phyloP scores from a whole-genome alignment of 306 rosid genomes.

The Gillenia trifoliata region DNA sequence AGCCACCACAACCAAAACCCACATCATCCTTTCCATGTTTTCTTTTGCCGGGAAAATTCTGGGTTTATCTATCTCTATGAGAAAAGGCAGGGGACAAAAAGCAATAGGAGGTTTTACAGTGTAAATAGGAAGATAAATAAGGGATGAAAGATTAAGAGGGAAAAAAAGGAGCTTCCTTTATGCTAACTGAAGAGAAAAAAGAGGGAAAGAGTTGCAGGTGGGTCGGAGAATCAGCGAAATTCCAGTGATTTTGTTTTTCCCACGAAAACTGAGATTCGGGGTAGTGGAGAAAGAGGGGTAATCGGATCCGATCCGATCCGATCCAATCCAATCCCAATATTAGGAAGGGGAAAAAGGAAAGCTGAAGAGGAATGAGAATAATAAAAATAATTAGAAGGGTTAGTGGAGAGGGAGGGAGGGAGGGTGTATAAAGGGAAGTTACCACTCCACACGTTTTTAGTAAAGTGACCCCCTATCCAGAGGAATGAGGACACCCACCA shows the following conservation, averaged over 20 bases:
- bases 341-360: neutral
- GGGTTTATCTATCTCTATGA: no score
- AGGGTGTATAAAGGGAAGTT: no score
- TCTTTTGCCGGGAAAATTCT: neutral
- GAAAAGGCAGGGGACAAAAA: neutral
- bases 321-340: neutral
- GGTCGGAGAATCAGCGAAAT: conserved; percentile 34
- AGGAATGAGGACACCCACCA: no score
- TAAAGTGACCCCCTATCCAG: no score
- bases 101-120: neutral
- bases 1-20: conserved; percentile 39
- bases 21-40: conserved; percentile 33
- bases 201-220: conserved; percentile 24
- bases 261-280: conserved; percentile 20
- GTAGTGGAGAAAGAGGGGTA: neutral
- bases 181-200: neutral
- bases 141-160: neutral
- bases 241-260: conserved; percentile 14
- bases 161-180: neutral
- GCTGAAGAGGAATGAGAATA: neutral
- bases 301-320: neutral
- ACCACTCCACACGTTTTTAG: no score
- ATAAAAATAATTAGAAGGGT: no score
- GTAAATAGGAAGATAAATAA: neutral
- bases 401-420: neutral